Evolutionary conservation across 345 rosid species (phyloP), one percentile per base, ranked within the genome.

Genomic region (Camelina neglecta): DNA sequence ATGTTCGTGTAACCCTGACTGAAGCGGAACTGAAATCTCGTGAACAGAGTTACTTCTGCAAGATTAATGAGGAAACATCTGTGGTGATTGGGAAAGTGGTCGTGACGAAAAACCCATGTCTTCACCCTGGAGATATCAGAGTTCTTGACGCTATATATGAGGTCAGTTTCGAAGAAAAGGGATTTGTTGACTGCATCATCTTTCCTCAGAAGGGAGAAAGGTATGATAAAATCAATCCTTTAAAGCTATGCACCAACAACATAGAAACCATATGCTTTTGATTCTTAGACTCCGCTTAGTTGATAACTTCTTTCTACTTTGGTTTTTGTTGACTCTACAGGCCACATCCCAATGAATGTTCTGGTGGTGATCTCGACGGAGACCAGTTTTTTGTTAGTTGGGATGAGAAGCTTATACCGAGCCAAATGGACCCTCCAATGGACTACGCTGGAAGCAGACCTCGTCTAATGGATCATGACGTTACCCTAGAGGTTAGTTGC

Each of bases 301-400:
- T 63, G 26, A 55, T 54, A 31, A 4, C 29, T 50, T 75, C 3
- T 49, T 39, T 47, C 24, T 73, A 36, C 23, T 2, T 55, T 59
- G 69, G 59, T 51, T 62, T 69, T 36, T 29, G 26, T 31, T 62
- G 53, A 65, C 41, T 69, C 13, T 36, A 49, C 84, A 95, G 99
- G 93, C 99, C 99, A 56, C 97, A 95, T 85, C 97, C 97, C 51
- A 92, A 88, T 72, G 97, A 95, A 87, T 95, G 96, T 83, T 92
- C 95, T 16, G 99, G 99, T 60, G 99, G 97, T 56, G 99, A 92
- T 87, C 97, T 95, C 67, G 99, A 95, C 64, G 97, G 99, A 57
- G 99, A 95, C 83, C 83, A 78, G 66, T 95, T 77, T 81, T 95
- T 95, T 72, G 80, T 92, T 51, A 84, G 96, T 79, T 95, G 97